Conservation (phyloP, 805 yeast genomes). For the Yamadazyma ubonensis region DNA sequence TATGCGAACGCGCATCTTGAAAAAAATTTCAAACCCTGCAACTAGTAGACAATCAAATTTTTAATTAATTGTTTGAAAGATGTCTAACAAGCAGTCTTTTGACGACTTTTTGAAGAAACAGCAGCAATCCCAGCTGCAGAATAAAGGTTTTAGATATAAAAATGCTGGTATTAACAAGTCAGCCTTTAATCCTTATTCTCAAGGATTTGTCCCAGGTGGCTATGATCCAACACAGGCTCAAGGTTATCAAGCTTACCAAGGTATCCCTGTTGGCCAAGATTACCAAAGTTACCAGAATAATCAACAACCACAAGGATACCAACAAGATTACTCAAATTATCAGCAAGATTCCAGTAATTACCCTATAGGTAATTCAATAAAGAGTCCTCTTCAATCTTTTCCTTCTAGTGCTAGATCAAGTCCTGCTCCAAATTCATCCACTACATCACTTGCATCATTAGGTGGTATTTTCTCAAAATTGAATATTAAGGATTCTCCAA, state of each 20-base stretch:
- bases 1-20: constrained; percentile 8
- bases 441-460: constrained; percentile 72
- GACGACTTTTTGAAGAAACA: constrained; percentile 54
- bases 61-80: neutral
- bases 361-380: constrained; percentile 5
- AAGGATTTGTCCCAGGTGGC: constrained; percentile 16
- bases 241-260: constrained; percentile 6
- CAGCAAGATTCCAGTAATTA: constrained; percentile 1
- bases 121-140: constrained; percentile 30
- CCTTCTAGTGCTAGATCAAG: constrained; percentile 39
- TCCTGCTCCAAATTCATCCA: constrained; percentile 46
- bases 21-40: constrained; percentile 10
- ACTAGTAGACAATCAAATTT: too few relatives aligned
- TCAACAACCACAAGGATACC: constrained; percentile 8
- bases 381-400: constrained; percentile 25
- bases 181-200: constrained; percentile 14
- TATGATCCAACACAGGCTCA: neutral
- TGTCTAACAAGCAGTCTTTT: constrained; percentile 40
- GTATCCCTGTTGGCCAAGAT: constrained; percentile 8
- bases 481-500: constrained; percentile 59
- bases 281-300: constrained; percentile 5
- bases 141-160: constrained; percentile 30
- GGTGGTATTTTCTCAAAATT: constrained; percentile 65
- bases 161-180: constrained; percentile 14
- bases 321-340: constrained; percentile 12